A percentile compares a stretch with the other conserved stretches of the same genome.
phyloP scores from a whole-genome alignment of 768 basidiomycete genomes.

The Mycena crocata region DNA sequence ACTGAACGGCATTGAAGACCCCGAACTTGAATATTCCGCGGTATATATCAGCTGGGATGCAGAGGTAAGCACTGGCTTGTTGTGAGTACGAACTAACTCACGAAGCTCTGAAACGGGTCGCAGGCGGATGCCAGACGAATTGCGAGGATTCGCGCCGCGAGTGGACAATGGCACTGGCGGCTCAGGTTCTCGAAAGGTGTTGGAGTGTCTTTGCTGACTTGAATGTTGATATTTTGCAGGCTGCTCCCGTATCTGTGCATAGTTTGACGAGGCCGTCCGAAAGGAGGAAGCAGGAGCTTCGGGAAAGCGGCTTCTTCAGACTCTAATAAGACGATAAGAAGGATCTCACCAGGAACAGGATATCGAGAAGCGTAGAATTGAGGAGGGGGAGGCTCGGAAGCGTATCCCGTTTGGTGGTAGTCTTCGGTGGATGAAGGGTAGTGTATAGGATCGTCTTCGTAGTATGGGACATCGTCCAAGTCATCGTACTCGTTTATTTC shows the following conservation, averaged over 20 bases:
- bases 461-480: slow-evolving; percentile 25
- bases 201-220: neutral
- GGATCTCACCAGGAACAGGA: slow-evolving; percentile 3
- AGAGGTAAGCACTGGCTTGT: slow-evolving; percentile 21
- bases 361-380: neutral
- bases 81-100: slow-evolving; percentile 46
- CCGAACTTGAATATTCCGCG: slow-evolving; percentile 88
- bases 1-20: slow-evolving; percentile 93
- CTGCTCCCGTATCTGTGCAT: neutral
- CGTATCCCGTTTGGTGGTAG: neutral
- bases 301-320: neutral
- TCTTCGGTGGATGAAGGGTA: slow-evolving; percentile 15
- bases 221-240: slow-evolving; percentile 1
- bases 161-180: neutral
- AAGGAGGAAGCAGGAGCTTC: slow-evolving; percentile 15
- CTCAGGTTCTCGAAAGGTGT: slow-evolving; percentile 2
- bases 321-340: neutral
- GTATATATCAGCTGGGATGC: slow-evolving; percentile 79
- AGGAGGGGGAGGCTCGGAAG: neutral
- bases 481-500: slow-evolving; percentile 25
- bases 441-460: slow-evolving; percentile 28
- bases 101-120: slow-evolving; percentile 80
- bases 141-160: slow-evolving; percentile 45
- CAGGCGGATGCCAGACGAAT: slow-evolving; percentile 61
- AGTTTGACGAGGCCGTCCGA: neutral